Conservation (phyloP, 129 eudicot species). For the Centella asiatica region DNA sequence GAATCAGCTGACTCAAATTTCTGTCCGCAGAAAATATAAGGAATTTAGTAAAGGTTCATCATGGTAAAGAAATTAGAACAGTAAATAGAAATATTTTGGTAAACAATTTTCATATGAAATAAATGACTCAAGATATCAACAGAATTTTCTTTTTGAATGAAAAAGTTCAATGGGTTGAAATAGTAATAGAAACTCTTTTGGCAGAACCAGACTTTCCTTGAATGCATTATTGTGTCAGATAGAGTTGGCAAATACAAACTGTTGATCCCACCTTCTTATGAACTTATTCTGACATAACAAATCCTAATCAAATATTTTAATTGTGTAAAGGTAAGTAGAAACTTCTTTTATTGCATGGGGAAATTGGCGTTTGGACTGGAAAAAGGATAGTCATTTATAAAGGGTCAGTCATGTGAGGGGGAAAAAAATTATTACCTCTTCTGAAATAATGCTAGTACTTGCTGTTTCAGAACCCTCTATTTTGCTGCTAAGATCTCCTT, state of each 20-base stretch:
- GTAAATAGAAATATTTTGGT: not conserved
- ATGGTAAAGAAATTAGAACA: not conserved
- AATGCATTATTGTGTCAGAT: not conserved
- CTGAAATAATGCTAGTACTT: not conserved
- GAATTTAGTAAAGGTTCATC: not conserved
- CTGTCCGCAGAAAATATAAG: constrained; percentile 2
- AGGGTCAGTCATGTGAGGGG: not conserved
- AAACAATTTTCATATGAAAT: too few species aligned
- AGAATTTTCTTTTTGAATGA: too few species aligned
- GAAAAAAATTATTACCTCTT: not conserved
- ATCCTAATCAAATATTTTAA: not conserved
- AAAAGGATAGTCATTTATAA: too few species aligned
- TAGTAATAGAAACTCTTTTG: not conserved
- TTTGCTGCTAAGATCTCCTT: not conserved
- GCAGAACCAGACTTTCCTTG: not conserved
- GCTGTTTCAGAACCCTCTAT: not conserved
- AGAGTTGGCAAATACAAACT: not conserved
- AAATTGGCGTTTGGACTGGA: too few species aligned
- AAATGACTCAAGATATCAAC: not conserved
- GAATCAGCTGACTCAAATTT: constrained; percentile 1
- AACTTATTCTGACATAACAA: not conserved
- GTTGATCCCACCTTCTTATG: not conserved
- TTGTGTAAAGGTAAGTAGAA: not conserved
- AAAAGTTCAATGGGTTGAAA: not conserved
- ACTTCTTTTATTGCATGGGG: not conserved